Percentiles rank a stretch among this genome's conserved stretches.
These are phyloP conservation scores for Penicillium bialowiezense DNA, from an alignment of 495 filamentous ascomycete species.

Conservation along the genomic window DNA sequence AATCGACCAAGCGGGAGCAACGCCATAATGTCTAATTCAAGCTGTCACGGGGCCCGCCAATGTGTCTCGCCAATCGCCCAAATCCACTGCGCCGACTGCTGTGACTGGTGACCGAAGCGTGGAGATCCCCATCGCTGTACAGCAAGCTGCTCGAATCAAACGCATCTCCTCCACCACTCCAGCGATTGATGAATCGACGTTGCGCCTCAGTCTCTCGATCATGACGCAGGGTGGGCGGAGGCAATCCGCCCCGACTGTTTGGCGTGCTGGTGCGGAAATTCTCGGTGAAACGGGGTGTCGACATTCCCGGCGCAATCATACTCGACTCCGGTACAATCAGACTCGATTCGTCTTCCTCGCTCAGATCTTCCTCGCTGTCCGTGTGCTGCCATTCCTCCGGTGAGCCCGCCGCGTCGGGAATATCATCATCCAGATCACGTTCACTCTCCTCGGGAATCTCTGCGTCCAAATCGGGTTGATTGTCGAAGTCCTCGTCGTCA, in stretches of 20 bases:
- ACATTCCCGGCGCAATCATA: conserved; percentile 13
- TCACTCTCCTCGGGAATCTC: conserved; percentile 33
- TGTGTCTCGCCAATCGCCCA: conserved; percentile 35
- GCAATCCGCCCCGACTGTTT: conserved; percentile 32
- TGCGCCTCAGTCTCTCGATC: conserved; percentile 41
- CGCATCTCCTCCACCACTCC: conserved; percentile 45
- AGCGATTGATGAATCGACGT: conserved; percentile 42
- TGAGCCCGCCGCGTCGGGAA: conserved; percentile 37
- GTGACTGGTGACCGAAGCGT: conserved; percentile 42
- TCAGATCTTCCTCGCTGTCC: conserved; percentile 73
- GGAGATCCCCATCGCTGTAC: conserved; percentile 41
- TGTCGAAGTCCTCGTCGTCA: conserved; percentile 34
- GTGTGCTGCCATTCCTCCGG: conserved; percentile 64
- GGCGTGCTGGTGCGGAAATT: conserved; percentile 40
- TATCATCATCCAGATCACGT: conserved; percentile 42
- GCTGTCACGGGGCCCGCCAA: conserved; percentile 41
- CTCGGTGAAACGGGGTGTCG: conserved; percentile 18
- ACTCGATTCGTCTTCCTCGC: conserved; percentile 40
- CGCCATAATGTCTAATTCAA: conserved; percentile 23
- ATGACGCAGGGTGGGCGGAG: conserved; percentile 24
- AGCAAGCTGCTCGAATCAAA: conserved; percentile 42
- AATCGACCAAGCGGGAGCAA: neutral
- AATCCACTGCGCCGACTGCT: conserved; percentile 37
- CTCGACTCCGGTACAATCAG: conserved; percentile 14
- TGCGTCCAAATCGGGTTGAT: conserved; percentile 43